Evolutionary conservation across 2,329 filamentous ascomycete genomes (phyloP).

Genomic region (Tolypocladium sp.): DNA sequence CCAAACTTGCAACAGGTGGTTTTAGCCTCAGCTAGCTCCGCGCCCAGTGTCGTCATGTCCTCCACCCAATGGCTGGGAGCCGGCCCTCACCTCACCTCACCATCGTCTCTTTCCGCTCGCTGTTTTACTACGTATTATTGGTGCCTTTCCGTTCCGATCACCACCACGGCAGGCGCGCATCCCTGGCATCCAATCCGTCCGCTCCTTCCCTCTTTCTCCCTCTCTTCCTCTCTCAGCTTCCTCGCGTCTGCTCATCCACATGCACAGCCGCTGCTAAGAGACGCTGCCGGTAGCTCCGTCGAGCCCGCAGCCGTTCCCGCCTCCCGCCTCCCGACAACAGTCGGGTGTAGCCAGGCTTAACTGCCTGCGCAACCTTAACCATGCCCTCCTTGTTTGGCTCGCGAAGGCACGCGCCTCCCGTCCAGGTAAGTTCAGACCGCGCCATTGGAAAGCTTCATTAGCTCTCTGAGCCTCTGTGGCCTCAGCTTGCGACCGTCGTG

Average conservation of each 20-base stretch:
- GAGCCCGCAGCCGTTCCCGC: not conserved
- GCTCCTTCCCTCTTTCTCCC: not conserved
- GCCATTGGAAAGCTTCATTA: not conserved
- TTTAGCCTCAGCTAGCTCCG: not conserved
- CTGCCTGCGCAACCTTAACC: not conserved
- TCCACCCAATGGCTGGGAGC: not conserved
- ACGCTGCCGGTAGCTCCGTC: not conserved
- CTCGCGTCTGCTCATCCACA: not conserved
- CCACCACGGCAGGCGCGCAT: not conserved
- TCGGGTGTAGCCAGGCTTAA: not conserved
- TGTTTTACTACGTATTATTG: not conserved
- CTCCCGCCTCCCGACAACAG: not conserved
- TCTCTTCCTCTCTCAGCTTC: not conserved
- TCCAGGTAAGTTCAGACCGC: constrained; percentile 3
- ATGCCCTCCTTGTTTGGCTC: constrained; percentile 4
- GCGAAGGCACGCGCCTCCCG: constrained; percentile 4
- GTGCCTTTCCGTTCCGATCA: not conserved
- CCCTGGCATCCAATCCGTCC: not conserved
- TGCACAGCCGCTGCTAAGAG: not conserved
- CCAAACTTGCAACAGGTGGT: too few species aligned
- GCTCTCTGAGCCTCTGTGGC: not conserved
- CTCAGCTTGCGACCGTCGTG: not conserved
- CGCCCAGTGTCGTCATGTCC: not conserved
- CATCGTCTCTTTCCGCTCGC: not conserved
- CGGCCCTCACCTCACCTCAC: not conserved